Base-by-base conservation (phyloP, 2,329 filamentous ascomycete species). In the Aspergillus tamarii region DNA sequence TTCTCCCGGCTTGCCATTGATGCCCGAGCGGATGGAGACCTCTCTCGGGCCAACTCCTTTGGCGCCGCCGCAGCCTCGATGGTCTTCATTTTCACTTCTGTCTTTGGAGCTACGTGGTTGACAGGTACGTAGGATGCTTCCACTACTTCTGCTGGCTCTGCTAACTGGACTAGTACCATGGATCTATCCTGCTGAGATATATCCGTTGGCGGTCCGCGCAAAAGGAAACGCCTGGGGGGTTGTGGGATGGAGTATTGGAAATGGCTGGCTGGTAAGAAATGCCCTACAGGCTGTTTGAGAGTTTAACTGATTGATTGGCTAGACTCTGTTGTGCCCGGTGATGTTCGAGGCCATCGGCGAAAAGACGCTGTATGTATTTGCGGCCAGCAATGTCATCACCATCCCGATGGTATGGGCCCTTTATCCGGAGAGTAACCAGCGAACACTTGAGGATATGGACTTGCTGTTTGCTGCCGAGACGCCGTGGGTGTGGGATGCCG, bases 221-320 rank as follows among this genome's bases (percentile, higher is more conserved):
- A 89, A 90, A 69, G 91, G 90, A 7, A 93, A 92, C 64, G 89
- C 90, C 0, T 92, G 87, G 85, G 90, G 91, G 23, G 90, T 93
- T 0, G 85, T 92, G 0, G 90, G 91, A 0, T 93, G 90, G 91
- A 87, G 84, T 16, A 91, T 93, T 57, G 90, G 91, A 0, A 92
- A 92, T 67, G 89, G 89, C 19, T 91, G 88, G 87, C 75, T 85
- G 66, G 79, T 82, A 64, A 71, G 78, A 34, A 55, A 12, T n/a
- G 9, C 6, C 26, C 19, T 52, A 4, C 6, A 6, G 11, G 11
- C 30, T 72, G 14, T 14, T 54, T 58, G 64, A 30, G 23, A 48
- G 21, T 7, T n/a, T 16, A 23, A 28, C n/a, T 36, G 23, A 59
- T 32, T 7, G 12, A 41, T 10, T 16, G 11, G 52, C 53, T 62